Conservation (phyloP, 139 green algal genomes). For the Trebouxia sp. region DNA sequence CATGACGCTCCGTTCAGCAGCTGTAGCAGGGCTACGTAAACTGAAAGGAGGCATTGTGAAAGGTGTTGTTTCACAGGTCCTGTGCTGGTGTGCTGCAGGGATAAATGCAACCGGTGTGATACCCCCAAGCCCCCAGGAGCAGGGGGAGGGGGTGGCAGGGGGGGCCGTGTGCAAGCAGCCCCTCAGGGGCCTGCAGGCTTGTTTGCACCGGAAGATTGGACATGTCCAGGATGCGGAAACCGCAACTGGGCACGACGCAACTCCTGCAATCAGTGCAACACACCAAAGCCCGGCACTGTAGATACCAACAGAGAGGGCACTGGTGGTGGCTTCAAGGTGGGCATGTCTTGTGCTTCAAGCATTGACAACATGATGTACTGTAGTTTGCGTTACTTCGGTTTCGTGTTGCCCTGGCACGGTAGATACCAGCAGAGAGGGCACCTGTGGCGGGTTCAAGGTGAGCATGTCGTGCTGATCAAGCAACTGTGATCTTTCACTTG, state of each 20-base stretch:
- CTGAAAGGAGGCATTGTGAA: too few relatives aligned
- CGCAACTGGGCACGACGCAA: conserved; percentile 75
- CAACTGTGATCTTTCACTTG: neutral
- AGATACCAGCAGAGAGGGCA: neutral
- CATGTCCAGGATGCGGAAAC: conserved; percentile 80
- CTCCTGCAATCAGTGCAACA: conserved; percentile 78
- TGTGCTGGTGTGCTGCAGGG: conserved; percentile 9
- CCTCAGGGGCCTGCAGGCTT: conserved; percentile 42
- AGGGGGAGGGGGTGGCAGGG: conserved; percentile 31
- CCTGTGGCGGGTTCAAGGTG: neutral
- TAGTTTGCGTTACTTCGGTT: neutral
- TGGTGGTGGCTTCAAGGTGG: conserved; percentile 65
- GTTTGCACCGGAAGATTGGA: conserved; percentile 70
- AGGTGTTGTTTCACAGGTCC: too few relatives aligned
- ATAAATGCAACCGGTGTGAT: conserved; percentile 44
- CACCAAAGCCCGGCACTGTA: conserved; percentile 55
- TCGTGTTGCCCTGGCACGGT: neutral
- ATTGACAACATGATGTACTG: neutral
- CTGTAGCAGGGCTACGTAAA: too few relatives aligned
- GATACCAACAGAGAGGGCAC: conserved; percentile 58
- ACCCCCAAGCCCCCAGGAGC: conserved; percentile 27
- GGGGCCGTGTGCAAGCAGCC: conserved; percentile 28
- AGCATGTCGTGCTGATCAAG: neutral
- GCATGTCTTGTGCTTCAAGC: neutral
- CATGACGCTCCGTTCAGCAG: too few relatives aligned